Percentiles rank a stretch among this genome's conserved stretches.
phyloP scores from a whole-genome alignment of 2,329 filamentous ascomycete genomes.

The Colletotrichum gigasporum region DNA sequence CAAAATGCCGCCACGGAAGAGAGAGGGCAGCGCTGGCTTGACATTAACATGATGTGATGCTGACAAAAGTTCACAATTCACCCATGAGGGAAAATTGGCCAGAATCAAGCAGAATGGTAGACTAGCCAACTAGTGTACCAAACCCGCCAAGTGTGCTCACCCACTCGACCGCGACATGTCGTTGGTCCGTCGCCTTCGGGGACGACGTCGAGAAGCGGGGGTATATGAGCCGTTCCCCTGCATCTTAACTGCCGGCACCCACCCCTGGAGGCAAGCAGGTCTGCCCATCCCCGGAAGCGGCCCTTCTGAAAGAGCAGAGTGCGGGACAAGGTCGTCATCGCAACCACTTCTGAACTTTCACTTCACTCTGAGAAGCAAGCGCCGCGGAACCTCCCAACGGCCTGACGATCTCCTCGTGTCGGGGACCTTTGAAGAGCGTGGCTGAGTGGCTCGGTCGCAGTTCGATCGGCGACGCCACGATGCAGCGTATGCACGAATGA shows the following conservation, averaged over 20 bases:
- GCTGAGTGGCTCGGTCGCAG: conserved; percentile 9
- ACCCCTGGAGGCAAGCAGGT: conserved; percentile 5
- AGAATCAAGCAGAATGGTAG: not conserved
- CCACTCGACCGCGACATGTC: not conserved
- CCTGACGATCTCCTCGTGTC: conserved; percentile 11
- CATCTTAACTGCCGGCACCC: conserved; percentile 30
- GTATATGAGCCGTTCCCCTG: conserved; percentile 29
- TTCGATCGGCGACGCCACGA: conserved; percentile 5
- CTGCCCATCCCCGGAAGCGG: conserved; percentile 2
- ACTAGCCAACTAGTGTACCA: not conserved
- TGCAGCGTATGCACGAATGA: not conserved
- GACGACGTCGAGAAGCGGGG: not conserved
- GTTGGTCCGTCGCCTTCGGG: conserved; percentile 16
- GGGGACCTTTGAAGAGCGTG: not conserved
- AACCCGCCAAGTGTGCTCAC: not conserved
- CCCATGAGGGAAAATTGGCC: not conserved
- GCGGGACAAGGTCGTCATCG: conserved; percentile 9
- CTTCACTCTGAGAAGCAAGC: too few relatives aligned
- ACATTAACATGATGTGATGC: conserved; percentile 7
- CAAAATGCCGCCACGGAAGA: not conserved
- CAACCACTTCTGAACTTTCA: not conserved
- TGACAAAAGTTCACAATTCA: not conserved
- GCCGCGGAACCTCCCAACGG: not conserved
- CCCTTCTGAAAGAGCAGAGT: not conserved
- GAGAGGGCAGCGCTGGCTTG: too few relatives aligned